Base-by-base conservation (phyloP, 1,284 basidiomycete species). In the Ustilago lituana region DNA sequence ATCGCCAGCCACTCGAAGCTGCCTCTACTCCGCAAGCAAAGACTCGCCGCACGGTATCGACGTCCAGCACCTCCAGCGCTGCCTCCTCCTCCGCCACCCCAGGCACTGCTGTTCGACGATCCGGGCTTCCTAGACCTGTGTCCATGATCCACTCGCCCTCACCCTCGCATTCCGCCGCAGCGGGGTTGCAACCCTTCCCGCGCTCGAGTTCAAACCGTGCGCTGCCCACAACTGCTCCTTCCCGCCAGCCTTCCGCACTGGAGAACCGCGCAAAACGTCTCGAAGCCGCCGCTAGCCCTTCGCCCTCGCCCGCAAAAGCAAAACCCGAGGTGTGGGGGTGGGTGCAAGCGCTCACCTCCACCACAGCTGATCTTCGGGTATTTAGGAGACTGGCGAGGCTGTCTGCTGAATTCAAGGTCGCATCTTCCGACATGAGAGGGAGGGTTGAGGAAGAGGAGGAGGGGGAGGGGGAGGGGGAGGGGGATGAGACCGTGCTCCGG, bases 261-360 rank as follows among this genome's bases (percentile, higher is more conserved):
- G 72, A 67, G 20, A 65, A 60, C 20, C 44, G 66, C 3, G 73
- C 61, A 0, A 47, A 55, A 33, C 27, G 72, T 11, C 50, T 74
- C 24, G 61, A 55, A 44, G 24, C 17, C 14, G 20, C 6, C 27
- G 27, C 32, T 12, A 32, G 26, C 5, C 9, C 36, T 8, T 26
- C 50, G n/a, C 26, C 54, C 1, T 73, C 73, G 7, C 74, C 76
- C 3, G 58, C 68, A 7, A 76, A 73, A 46, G 40, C 47, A 1
- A 63, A 54, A 22, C 73, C 76, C 1, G 74, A 78, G 38, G 49
- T 65, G 10, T 51, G 45, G 43, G 23, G 31, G 4, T 78, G 73
- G 73, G 55, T 78, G 2, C 33, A 26, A 17, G 59, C 66, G 20
- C 48, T 78, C 10, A 8, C 35, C 1, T 20, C 17, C 2, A 53